Conservation (phyloP, 108 stramenopile genomes). For the Fistulifera pelliculosa region DNA sequence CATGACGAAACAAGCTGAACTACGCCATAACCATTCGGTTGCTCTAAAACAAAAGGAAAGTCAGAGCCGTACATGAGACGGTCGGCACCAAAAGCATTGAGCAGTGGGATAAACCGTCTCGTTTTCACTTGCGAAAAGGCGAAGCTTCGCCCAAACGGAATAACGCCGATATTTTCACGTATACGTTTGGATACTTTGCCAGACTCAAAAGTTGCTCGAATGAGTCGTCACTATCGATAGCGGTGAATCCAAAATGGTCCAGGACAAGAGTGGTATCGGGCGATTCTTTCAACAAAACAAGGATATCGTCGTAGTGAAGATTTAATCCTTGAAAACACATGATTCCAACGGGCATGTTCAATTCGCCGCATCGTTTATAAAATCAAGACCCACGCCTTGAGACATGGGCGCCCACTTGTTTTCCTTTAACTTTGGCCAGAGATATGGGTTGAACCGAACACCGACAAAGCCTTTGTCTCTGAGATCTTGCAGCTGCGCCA, state of each 20-base stretch:
- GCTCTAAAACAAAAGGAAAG: conserved; percentile 75
- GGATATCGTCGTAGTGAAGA: conserved; percentile 64
- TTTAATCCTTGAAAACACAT: conserved; percentile 86
- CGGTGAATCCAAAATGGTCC: conserved; percentile 86
- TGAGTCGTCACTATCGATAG: conserved; percentile 31
- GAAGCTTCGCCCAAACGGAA: conserved; percentile 57
- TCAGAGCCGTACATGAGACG: conserved; percentile 78
- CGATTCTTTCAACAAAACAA: conserved; percentile 36
- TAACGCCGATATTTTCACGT: conserved; percentile 73
- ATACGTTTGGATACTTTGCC: conserved; percentile 58
- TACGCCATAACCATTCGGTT: conserved; percentile 45
- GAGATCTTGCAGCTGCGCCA: conserved; percentile 49
- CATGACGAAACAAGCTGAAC: conserved; percentile 53
- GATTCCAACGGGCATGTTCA: conserved; percentile 73
- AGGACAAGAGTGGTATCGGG: conserved; percentile 66
- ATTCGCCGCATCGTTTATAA: conserved; percentile 68
- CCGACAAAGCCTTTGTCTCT: conserved; percentile 72
- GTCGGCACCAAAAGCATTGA: conserved; percentile 58
- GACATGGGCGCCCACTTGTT: conserved; percentile 31
- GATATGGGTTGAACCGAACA: conserved; percentile 83
- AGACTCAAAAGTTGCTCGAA: conserved; percentile 60
- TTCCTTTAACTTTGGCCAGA: conserved; percentile 43
- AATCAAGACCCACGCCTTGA: conserved; percentile 40
- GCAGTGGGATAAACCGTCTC: conserved; percentile 54
- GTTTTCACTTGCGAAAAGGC: conserved; percentile 47